Evolutionary conservation across 129 eudicot species (phyloP), one percentile per base, ranked within the genome.

Genomic region (Ambrosia artemisiifolia): DNA sequence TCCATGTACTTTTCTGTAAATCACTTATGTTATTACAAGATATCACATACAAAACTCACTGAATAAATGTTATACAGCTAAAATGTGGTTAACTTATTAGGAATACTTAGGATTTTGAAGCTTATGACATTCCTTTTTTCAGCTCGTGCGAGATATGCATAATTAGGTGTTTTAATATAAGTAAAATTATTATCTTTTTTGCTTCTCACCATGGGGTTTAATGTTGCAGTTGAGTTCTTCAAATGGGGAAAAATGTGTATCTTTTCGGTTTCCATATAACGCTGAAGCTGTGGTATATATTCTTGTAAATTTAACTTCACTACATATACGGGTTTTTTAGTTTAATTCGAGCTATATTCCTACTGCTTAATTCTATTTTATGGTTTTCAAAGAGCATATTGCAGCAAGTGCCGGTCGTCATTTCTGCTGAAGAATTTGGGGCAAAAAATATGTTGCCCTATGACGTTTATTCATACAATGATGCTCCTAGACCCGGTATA

Each of bases 401-500:
- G 65, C 88, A 83, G 83, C 94, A 83, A 84, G 82, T 94, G 71
- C 93, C 89, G 70, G 89, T 90, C 57, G 63, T 72, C 43, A 78
- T 91, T 44, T 80, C 91, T 53, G 96, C 93, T 61, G 91, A 86
- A 70, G 96, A 88, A 77, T 70, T 77, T 47, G 92, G 97, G 59
- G 84, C 87, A 14, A 94, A 77, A 81, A 87, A 85, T 65, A 90
- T 66, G 79, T 82, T 85, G 32, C 65, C 83, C 11, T 94, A 88
- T 80, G 88, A 88, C 75, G 79, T 78, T 20, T 85, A 77, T 75
- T 72, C 88, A 38, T 88, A 88, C 77, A 82, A 69, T 53, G 88
- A 81, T 67, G 50, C 69, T 80, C 96, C 92, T 70, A 71, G 79
- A 43, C 81, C 93, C 77, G 87, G 83, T 72, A 79, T 90, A 75